These are phyloP conservation scores for Candida vartiovaarae DNA, from an alignment of 805 yeast genomes.

Conservation along the genomic window DNA sequence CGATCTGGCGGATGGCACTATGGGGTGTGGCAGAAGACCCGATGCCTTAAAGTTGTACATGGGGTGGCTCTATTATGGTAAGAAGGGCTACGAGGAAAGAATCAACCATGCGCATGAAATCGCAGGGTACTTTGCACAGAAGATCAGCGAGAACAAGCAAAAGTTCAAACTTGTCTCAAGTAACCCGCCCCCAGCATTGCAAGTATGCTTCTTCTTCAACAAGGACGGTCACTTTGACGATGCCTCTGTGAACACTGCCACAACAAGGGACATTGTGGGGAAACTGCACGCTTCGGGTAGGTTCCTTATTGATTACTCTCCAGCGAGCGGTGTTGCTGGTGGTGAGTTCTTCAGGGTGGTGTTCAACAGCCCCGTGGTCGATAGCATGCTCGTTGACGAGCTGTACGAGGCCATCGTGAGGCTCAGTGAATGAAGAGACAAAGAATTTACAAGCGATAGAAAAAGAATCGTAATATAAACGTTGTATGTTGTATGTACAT, in stretches of 20 bases:
- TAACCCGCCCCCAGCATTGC: constrained; percentile 67
- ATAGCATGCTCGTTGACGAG: constrained; percentile 37
- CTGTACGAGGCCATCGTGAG: constrained; percentile 33
- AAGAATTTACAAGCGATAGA: background rate
- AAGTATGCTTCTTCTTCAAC: constrained; percentile 73
- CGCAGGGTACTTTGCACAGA: constrained; percentile 52
- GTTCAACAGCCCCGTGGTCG: constrained; percentile 60
- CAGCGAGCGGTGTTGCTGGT: constrained; percentile 46
- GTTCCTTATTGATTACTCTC: constrained; percentile 74
- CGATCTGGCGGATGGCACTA: constrained; percentile 83
- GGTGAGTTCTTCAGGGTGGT: constrained; percentile 87
- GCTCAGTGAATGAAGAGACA: constrained; percentile 24
- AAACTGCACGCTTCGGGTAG: constrained; percentile 55
- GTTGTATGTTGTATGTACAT: no score
- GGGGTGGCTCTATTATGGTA: constrained; percentile 78
- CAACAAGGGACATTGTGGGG: constrained; percentile 56
- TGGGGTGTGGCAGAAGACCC: constrained; percentile 88
- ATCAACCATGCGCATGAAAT: constrained; percentile 68
- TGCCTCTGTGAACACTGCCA: constrained; percentile 37
- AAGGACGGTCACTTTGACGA: constrained; percentile 32
- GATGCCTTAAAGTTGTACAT: constrained; percentile 74
- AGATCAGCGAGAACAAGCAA: constrained; percentile 26
- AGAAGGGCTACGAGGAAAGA: constrained; percentile 53
- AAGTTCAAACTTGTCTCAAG: constrained; percentile 52
- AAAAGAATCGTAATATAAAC: background rate